These are phyloP conservation scores for Scalesia atractyloides DNA, from an alignment of 129 eudicot species.

Conservation along the genomic window DNA sequence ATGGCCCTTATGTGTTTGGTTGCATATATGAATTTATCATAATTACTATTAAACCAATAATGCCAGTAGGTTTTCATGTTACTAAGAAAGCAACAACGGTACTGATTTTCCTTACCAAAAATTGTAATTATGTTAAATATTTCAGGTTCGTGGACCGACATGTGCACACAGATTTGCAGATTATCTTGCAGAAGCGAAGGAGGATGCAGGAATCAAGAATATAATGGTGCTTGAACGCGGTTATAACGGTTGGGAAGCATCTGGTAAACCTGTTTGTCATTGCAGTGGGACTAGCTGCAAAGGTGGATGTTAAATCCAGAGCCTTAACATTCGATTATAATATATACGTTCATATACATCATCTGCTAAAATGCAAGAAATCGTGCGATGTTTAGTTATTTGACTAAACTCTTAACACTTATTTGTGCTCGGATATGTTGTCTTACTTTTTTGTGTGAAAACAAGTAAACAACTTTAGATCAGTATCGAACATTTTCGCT, in stretches of 20 bases:
- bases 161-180: constrained; percentile 82
- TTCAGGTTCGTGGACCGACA: constrained; percentile 92
- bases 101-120: neutral
- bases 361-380: constrained; percentile 6
- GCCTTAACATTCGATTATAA: neutral
- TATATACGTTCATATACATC: constrained; percentile 4
- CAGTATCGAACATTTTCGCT: neutral
- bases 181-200: constrained; percentile 56
- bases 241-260: constrained; percentile 91
- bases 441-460: constrained; percentile 4
- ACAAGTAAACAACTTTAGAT: neutral
- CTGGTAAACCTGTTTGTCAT: constrained; percentile 89
- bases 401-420: constrained; percentile 13
- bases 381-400: constrained; percentile 1
- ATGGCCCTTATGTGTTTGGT: neutral
- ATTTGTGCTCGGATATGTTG: neutral
- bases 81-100: neutral
- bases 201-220: constrained; percentile 61
- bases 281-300: constrained; percentile 68
- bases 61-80: neutral
- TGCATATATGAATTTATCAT: neutral
- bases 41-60: neutral
- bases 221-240: constrained; percentile 87
- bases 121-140: neutral
- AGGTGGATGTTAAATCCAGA: constrained; percentile 38